Percentiles rank a stretch among this genome's conserved stretches.
These are phyloP conservation scores for Zymoseptoria crescenta DNA, from an alignment of 2,329 filamentous ascomycete species.

Conservation along the genomic window DNA sequence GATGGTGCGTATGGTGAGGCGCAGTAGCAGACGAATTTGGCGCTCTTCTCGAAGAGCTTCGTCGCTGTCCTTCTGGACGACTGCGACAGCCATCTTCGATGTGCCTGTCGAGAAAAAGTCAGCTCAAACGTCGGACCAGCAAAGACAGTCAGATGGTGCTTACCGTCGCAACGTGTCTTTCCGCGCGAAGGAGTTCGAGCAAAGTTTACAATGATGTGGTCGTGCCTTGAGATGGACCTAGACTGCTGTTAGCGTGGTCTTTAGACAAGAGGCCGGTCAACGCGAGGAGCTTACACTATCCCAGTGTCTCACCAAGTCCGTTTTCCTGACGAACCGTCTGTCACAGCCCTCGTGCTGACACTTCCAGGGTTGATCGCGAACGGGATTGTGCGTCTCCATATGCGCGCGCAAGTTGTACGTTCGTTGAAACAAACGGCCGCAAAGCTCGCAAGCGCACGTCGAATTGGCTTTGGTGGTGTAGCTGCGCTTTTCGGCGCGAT, in stretches of 20 bases:
- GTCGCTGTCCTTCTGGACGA: slow-evolving; percentile 33
- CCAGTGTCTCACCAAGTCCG: slow-evolving; percentile 58
- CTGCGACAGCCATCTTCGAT: slow-evolving; percentile 69
- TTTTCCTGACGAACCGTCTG: slow-evolving; percentile 74
- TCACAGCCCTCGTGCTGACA: slow-evolving; percentile 59
- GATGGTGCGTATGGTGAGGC: neutral
- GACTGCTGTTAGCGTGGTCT: slow-evolving; percentile 20
- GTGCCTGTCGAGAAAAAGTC: slow-evolving; percentile 46
- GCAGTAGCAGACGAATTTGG: neutral
- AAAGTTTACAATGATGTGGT: slow-evolving; percentile 63
- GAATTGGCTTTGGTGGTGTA: slow-evolving; percentile 54
- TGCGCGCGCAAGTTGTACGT: slow-evolving; percentile 84
- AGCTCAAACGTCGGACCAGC: neutral
- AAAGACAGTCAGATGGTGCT: slow-evolving; percentile 19
- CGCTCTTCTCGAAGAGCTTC: neutral
- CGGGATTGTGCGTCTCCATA: slow-evolving; percentile 73
- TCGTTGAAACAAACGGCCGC: slow-evolving; percentile 71
- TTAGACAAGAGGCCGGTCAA: slow-evolving; percentile 38
- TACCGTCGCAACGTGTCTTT: slow-evolving; percentile 79
- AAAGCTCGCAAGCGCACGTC: slow-evolving; percentile 64
- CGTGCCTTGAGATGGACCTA: slow-evolving; percentile 67
- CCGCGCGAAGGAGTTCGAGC: slow-evolving; percentile 63
- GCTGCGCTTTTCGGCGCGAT: slow-evolving; percentile 19
- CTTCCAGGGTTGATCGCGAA: slow-evolving; percentile 60
- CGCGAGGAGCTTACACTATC: slow-evolving; percentile 40